Percentiles rank a stretch among this genome's conserved stretches.
Conservation (phyloP, 2,329 filamentous ascomycete genomes). For the Aspergillus eucalypticola region DNA sequence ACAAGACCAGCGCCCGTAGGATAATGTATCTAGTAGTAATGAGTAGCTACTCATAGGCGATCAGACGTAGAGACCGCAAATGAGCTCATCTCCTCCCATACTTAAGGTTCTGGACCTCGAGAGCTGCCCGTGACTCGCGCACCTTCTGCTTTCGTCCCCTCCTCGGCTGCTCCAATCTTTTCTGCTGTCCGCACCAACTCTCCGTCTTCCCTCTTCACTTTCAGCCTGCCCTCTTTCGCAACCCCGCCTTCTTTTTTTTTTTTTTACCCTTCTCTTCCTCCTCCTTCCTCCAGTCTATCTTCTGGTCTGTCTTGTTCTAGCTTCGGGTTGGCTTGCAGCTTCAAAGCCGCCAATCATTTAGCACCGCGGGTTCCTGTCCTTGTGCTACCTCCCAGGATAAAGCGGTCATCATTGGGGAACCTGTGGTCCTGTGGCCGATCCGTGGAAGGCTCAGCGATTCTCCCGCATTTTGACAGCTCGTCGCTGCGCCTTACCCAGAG, state of each 20-base stretch:
- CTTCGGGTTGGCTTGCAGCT: slow-evolving; percentile 6
- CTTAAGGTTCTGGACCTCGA: slow-evolving; percentile 7
- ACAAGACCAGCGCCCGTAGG: too few relatives aligned
- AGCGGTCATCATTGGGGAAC: slow-evolving; percentile 21
- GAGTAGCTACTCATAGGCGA: too few relatives aligned
- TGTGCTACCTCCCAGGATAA: slow-evolving; percentile 11
- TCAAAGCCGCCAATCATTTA: slow-evolving; percentile 2
- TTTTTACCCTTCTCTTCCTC: not conserved
- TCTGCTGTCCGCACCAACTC: slow-evolving; percentile 4
- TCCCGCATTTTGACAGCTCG: slow-evolving; percentile 37
- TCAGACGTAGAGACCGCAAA: not conserved
- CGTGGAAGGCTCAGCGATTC: slow-evolving; percentile 36
- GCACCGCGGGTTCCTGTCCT: slow-evolving; percentile 9
- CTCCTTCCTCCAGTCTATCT: not conserved
- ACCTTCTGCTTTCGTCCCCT: slow-evolving; percentile 2
- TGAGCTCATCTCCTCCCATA: slow-evolving; percentile 16
- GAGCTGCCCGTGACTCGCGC: slow-evolving; percentile 15
- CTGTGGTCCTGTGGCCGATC: slow-evolving; percentile 27
- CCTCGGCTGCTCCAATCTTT: slow-evolving; percentile 1
- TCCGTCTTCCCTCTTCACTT: not conserved
- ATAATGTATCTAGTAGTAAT: too few relatives aligned
- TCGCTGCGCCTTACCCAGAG: slow-evolving; percentile 29
- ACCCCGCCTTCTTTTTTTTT: slow-evolving; percentile 4
- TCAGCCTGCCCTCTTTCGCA: slow-evolving; percentile 5
- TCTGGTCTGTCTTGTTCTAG: not conserved